Evolutionary conservation across 352 stramenopile genomes (phyloP).

Genomic region (Pythium guiyangense): DNA sequence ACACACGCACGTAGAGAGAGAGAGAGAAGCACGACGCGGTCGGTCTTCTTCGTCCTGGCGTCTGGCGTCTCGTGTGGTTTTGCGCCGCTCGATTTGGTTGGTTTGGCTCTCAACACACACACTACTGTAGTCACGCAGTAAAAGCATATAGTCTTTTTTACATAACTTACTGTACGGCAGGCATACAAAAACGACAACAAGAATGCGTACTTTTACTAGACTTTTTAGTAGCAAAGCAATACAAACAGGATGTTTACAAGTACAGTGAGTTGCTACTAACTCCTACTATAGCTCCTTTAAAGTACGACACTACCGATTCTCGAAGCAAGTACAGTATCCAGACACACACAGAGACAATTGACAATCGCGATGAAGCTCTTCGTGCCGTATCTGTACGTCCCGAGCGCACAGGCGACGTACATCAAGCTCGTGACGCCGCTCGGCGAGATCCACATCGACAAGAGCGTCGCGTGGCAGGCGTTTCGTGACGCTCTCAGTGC

Average conservation of each 20-base stretch:
- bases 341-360: conserved; percentile 1
- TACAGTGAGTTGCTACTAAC: too few species aligned
- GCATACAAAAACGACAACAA: too few species aligned
- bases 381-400: conserved; percentile 72
- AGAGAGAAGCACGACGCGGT: not conserved
- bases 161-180: too few species aligned
- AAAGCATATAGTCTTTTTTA: too few species aligned
- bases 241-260: too few species aligned
- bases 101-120: conserved; percentile 13
- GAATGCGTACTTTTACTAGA: too few species aligned
- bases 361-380: conserved; percentile 28
- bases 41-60: not conserved
- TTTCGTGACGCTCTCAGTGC: conserved; percentile 20
- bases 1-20: not conserved
- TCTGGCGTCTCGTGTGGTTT: not conserved
- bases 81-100: conserved; percentile 18
- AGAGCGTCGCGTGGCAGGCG: conserved; percentile 41
- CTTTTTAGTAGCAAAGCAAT: too few species aligned
- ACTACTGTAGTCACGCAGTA: too few species aligned
- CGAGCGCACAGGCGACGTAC: conserved; percentile 46
- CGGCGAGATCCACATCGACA: conserved; percentile 57
- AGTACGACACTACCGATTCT: not conserved
- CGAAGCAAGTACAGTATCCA: not conserved
- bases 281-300: too few species aligned
- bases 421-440: conserved; percentile 69